phyloP scores from a whole-genome alignment of 192 early-diverging fungal genomes.

The Gryganskiella cystojenkinii region DNA sequence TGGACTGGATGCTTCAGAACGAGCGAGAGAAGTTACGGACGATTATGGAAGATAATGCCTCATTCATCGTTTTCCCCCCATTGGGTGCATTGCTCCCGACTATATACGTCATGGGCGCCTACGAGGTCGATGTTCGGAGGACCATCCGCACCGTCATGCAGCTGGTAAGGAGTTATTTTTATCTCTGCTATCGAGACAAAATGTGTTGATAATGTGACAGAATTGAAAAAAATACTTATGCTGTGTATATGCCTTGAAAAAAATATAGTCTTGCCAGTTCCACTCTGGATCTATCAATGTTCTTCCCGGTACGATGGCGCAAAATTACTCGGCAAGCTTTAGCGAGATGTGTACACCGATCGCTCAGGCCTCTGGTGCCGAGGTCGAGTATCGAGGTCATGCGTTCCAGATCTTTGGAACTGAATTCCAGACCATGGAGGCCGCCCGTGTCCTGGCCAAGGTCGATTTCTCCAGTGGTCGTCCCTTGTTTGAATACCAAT shows the following conservation, averaged over 20 bases:
- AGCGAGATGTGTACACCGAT: constrained; percentile 55
- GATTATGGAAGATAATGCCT: constrained; percentile 85
- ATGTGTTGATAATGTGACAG: background rate
- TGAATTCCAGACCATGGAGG: constrained; percentile 67
- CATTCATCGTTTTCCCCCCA: constrained; percentile 68
- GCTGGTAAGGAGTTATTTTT: constrained; percentile 59
- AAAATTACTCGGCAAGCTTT: constrained; percentile 40
- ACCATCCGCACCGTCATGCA: constrained; percentile 76
- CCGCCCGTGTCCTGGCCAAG: constrained; percentile 66
- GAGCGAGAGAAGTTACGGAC: constrained; percentile 68
- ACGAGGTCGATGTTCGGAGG: constrained; percentile 76
- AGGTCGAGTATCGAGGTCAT: constrained; percentile 68
- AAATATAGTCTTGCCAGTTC: constrained; percentile 49
- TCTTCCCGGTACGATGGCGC: constrained; percentile 15
- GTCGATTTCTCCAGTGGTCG: constrained; percentile 58
- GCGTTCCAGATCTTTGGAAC: constrained; percentile 79
- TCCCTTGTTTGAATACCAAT: constrained; percentile 66
- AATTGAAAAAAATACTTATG: background rate
- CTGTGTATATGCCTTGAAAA: background rate
- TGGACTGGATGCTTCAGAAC: constrained; percentile 82
- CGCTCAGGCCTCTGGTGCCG: constrained; percentile 65
- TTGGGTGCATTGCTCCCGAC: constrained; percentile 64
- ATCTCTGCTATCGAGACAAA: background rate
- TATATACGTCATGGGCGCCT: constrained; percentile 73
- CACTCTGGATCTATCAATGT: constrained; percentile 43